Evolutionary conservation across 2,329 filamentous ascomycete genomes (phyloP).

Genomic region (Lojkania enalia): DNA sequence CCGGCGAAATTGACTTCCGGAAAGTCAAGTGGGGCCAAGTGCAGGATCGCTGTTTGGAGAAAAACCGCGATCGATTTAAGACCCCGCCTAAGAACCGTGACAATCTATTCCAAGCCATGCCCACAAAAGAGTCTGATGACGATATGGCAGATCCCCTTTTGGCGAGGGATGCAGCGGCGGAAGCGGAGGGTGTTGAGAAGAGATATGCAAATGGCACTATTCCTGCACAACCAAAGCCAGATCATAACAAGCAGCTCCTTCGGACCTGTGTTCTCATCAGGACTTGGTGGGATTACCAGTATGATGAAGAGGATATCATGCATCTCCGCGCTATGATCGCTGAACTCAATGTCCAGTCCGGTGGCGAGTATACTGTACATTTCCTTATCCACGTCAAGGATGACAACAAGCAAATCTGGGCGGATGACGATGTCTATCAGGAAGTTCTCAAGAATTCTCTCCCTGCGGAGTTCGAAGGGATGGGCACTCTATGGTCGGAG

Average conservation of each 20-base stretch:
- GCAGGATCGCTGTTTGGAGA: slow-evolving; percentile 71
- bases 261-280: slow-evolving; percentile 81
- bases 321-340: slow-evolving; percentile 80
- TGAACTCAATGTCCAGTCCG: slow-evolving; percentile 75
- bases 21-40: slow-evolving; percentile 77
- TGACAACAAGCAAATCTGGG: slow-evolving; percentile 77
- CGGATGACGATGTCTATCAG: slow-evolving; percentile 73
- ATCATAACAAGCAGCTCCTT: slow-evolving; percentile 47
- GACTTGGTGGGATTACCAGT: slow-evolving; percentile 79
- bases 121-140: slow-evolving; percentile 28
- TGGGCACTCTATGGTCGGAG: slow-evolving; percentile 58
- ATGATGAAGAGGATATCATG: slow-evolving; percentile 78
- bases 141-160: slow-evolving; percentile 2
- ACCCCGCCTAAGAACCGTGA: slow-evolving; percentile 38
- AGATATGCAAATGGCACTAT: slow-evolving; percentile 19
- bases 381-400: slow-evolving; percentile 86
- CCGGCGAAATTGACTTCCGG: slow-evolving; percentile 74
- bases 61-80: slow-evolving; percentile 72
- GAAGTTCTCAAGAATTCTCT: slow-evolving; percentile 59
- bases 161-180: slow-evolving; percentile 1
- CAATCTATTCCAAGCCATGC: slow-evolving; percentile 48
- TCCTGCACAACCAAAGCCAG: slow-evolving; percentile 24
- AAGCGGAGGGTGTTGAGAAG: slow-evolving; percentile 1
- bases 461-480: slow-evolving; percentile 54
- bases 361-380: slow-evolving; percentile 80